Percentiles rank a stretch among this genome's conserved stretches.
phyloP scores from a whole-genome alignment of 2,329 filamentous ascomycete species.

The Verticillium longisporum region DNA sequence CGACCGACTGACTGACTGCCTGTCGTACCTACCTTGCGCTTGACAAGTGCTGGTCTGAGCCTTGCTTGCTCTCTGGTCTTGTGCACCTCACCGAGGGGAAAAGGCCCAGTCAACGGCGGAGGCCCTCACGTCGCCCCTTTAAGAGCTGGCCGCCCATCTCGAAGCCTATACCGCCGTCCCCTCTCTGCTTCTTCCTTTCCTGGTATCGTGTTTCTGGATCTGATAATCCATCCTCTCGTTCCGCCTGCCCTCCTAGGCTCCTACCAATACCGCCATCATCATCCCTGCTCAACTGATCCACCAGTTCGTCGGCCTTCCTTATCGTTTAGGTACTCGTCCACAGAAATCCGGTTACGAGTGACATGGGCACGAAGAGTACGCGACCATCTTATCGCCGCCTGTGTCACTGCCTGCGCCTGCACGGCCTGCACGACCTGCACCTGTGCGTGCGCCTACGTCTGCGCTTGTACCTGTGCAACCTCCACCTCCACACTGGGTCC shows the following conservation, averaged over 20 bases:
- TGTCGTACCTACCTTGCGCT: background rate
- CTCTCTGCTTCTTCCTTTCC: background rate
- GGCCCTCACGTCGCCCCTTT: background rate
- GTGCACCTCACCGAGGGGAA: background rate
- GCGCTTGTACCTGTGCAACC: background rate
- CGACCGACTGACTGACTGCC: too few relatives aligned
- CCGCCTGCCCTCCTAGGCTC: too few relatives aligned
- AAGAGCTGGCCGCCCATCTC: background rate
- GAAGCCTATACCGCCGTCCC: background rate
- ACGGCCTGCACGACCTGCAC: background rate
- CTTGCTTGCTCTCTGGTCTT: background rate
- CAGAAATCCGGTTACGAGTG: background rate
- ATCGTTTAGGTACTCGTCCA: background rate
- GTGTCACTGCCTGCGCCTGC: background rate
- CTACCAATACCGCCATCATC: too few relatives aligned
- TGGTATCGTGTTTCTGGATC: background rate
- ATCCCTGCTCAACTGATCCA: too few relatives aligned
- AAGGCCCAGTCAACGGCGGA: background rate
- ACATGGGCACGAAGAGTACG: background rate
- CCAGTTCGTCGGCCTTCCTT: background rate
- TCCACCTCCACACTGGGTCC: background rate
- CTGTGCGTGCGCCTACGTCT: background rate
- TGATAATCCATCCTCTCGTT: background rate
- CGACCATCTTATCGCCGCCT: background rate
- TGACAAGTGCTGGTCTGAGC: background rate